Evolutionary conservation across 768 basidiomycete species (phyloP), one percentile per base, ranked within the genome.

Genomic region (Tricholoma terreum): DNA sequence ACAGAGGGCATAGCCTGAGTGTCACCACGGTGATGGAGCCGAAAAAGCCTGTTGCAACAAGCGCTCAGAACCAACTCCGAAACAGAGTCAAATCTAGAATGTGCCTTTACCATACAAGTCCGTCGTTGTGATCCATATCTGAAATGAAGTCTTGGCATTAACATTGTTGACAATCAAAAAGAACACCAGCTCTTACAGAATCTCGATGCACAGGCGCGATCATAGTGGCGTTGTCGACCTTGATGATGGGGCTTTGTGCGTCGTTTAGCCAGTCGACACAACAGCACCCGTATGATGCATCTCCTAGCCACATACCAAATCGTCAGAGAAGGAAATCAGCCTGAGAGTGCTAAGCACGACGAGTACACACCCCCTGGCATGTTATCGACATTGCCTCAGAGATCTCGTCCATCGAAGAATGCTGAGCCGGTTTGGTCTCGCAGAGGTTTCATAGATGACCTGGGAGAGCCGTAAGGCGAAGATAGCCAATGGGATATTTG

Each of bases 141-240:
- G 45, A 31, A 48, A 48, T 46, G 17, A 52, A 50, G 19, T 36
- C 43, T 21, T 42, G 17, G 30, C 17, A 50, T n/a, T n/a, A n/a
- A n/a, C n/a, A 27, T 19, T 45, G 19, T 35, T 22, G 31, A 36
- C n/a, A 2, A 49, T 27, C 11, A 6, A 4, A 34, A 17, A 19
- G 14, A 11, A 24, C 10, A 27, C 46, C 4, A 22, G 12, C 15
- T 65, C 75, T 46, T 35, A 90, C 88, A 14, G 88, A 75, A 61
- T 85, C 82, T 38, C 90, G 74, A 59, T 83, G 79, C 21, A 74
- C 65, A 14, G 70, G 55, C 17, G 77, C 63, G 2, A 89, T 79
- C 55, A 76, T 73, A 6, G 81, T 83, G 1, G 74, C 75, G 61
- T 90, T 87, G 73, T 91, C 90, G 2, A 92, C 91, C 61, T 79